Conservation (phyloP, 2,329 filamentous ascomycete genomes). For the Blastomyces gilchristii region DNA sequence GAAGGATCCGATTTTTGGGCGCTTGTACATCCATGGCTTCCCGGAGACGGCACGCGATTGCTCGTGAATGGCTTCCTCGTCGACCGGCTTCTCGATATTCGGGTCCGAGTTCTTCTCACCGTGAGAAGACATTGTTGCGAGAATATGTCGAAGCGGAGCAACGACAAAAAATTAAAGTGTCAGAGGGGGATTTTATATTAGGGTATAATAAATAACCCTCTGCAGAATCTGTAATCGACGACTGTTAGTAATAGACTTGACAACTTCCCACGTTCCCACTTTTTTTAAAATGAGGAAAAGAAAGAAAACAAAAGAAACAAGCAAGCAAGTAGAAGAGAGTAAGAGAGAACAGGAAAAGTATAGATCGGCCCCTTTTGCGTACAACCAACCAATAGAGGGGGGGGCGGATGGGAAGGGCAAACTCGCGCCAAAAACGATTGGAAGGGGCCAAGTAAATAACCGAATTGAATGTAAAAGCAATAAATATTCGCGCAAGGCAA, state of each 20-base stretch:
- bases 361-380: not conserved
- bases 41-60: constrained; percentile 21
- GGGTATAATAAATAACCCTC: not conserved
- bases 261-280: not conserved
- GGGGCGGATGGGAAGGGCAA: no score
- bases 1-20: constrained; percentile 44
- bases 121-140: constrained; percentile 10
- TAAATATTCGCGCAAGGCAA: no score
- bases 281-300: not conserved
- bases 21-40: constrained; percentile 57
- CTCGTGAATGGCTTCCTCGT: constrained; percentile 20
- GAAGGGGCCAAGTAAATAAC: no score
- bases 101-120: constrained; percentile 8
- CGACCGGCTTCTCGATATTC: constrained; percentile 23
- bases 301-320: constrained; percentile 1
- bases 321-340: not conserved
- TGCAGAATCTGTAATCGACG: not conserved
- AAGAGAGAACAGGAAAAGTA: not conserved
- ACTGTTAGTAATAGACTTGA: not conserved
- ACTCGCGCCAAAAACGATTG: no score
- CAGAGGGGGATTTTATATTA: not conserved
- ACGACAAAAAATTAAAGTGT: no score
- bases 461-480: no score
- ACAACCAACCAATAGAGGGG: no score
- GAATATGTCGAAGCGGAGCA: constrained; percentile 2